Percentiles rank a stretch among this genome's conserved stretches.
phyloP scores from a whole-genome alignment of 768 basidiomycete species.

The Calocera viscosa region DNA sequence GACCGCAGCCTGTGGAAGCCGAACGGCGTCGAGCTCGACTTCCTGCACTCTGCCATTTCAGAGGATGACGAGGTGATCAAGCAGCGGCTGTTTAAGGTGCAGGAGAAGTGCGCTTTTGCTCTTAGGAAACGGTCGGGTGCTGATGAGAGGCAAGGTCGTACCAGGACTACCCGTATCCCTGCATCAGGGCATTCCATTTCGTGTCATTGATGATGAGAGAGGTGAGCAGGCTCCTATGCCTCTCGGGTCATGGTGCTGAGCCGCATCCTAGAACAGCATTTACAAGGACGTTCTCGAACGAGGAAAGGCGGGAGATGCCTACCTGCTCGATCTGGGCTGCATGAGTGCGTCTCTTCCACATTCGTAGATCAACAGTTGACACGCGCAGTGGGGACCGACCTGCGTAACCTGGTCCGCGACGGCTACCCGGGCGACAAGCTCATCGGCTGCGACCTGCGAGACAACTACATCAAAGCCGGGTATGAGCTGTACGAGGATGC shows the following conservation, averaged over 20 bases:
- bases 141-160: neutral
- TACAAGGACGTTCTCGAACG: slow-evolving; percentile 23
- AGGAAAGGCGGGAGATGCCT: slow-evolving; percentile 19
- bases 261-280: slow-evolving; percentile 15
- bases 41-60: slow-evolving; percentile 4
- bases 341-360: slow-evolving; percentile 21
- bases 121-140: neutral
- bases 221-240: neutral
- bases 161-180: slow-evolving; percentile 24
- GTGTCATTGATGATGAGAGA: slow-evolving; percentile 24
- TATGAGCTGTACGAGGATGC: slow-evolving; percentile 24
- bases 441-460: slow-evolving; percentile 24
- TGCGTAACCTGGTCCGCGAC: slow-evolving; percentile 27
- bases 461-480: slow-evolving; percentile 25
- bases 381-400: slow-evolving; percentile 30
- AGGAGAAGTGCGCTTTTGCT: slow-evolving; percentile 7
- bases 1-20: slow-evolving; percentile 1
- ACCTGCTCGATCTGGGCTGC: slow-evolving; percentile 28
- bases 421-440: slow-evolving; percentile 25
- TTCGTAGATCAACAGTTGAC: neutral
- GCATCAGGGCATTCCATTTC: slow-evolving; percentile 27
- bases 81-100: neutral
- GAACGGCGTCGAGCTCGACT: neutral
- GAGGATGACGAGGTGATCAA: slow-evolving; percentile 1
- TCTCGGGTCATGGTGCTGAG: neutral